phyloP scores from a whole-genome alignment of 2,329 filamentous ascomycete species.

The Ophiocordyceps camponoti-leonardi region DNA sequence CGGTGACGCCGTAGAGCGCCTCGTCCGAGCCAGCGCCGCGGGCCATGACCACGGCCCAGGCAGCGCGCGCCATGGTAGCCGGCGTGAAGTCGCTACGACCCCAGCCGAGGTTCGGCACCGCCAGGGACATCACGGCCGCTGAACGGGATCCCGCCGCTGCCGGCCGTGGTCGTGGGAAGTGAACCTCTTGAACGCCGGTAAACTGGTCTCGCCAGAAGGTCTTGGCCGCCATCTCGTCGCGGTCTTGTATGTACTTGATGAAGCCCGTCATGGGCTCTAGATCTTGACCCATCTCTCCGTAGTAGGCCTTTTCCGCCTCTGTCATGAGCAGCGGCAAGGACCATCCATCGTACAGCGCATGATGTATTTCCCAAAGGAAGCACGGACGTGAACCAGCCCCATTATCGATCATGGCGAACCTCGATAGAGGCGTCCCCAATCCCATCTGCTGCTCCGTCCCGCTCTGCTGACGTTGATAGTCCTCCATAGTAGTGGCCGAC shows the following conservation, averaged over 20 bases:
- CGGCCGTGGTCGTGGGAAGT: conserved; percentile 2
- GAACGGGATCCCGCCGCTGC: conserved; percentile 5
- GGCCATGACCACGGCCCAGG: conserved; percentile 14
- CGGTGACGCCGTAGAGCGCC: conserved; percentile 8
- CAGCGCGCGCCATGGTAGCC: conserved; percentile 7
- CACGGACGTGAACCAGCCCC: neutral
- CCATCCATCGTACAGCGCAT: conserved; percentile 34
- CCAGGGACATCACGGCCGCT: conserved; percentile 1
- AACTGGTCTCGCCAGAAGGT: conserved; percentile 25
- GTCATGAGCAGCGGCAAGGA: conserved; percentile 20
- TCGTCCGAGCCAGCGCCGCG: conserved; percentile 17
- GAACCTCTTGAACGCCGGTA: conserved; percentile 6
- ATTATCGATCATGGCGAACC: conserved; percentile 4
- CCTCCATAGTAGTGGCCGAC: conserved; percentile 11
- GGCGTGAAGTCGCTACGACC: conserved; percentile 6
- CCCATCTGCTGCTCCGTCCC: conserved; percentile 7
- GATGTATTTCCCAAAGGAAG: conserved; percentile 26
- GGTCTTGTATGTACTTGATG: conserved; percentile 22
- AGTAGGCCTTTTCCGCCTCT: conserved; percentile 4
- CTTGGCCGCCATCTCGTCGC: conserved; percentile 8
- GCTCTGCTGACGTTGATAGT: conserved; percentile 16
- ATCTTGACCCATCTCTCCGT: neutral
- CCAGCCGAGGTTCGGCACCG: conserved; percentile 1
- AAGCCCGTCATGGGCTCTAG: conserved; percentile 17
- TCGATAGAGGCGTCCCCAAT: conserved; percentile 6